Percentiles rank a stretch among this genome's conserved stretches.
These are phyloP conservation scores for Aspergillus avenaceus DNA, from an alignment of 495 filamentous ascomycete genomes.

Conservation along the genomic window DNA sequence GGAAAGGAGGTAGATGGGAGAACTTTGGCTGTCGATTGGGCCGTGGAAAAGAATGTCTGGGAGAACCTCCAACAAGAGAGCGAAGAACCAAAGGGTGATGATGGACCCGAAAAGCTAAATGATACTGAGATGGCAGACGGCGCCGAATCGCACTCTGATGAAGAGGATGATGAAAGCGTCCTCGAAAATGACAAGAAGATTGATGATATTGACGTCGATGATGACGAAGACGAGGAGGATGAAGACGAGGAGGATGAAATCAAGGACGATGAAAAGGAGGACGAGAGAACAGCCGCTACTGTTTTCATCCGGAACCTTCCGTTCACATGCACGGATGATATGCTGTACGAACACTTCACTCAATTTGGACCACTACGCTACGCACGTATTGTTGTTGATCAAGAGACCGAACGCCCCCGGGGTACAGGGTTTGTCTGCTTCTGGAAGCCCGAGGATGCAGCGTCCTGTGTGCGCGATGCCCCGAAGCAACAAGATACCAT, in stretches of 20 bases:
- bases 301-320: slow-evolving; percentile 94
- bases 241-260: slow-evolving; percentile 47
- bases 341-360: slow-evolving; percentile 75
- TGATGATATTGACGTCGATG: slow-evolving; percentile 14
- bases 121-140: slow-evolving; percentile 39
- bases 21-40: slow-evolving; percentile 89
- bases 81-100: slow-evolving; percentile 22
- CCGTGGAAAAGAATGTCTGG: slow-evolving; percentile 87
- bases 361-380: slow-evolving; percentile 83
- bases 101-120: slow-evolving; percentile 18
- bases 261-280: slow-evolving; percentile 48
- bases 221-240: slow-evolving; percentile 30
- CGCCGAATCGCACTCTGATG: slow-evolving; percentile 24
- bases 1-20: slow-evolving; percentile 87
- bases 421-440: slow-evolving; percentile 97
- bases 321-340: slow-evolving; percentile 75
- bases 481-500: slow-evolving; percentile 51
- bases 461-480: slow-evolving; percentile 66
- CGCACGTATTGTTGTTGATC: slow-evolving; percentile 83
- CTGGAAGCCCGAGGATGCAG: slow-evolving; percentile 67
- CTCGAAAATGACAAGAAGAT: slow-evolving; percentile 27
- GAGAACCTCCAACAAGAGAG: slow-evolving; percentile 53
- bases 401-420: slow-evolving; percentile 73
- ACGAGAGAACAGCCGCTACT: slow-evolving; percentile 61
- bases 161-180: slow-evolving; percentile 17